These are phyloP conservation scores for Cyclotella baltica DNA, from an alignment of 108 stramenopile genomes.

Conservation along the genomic window DNA sequence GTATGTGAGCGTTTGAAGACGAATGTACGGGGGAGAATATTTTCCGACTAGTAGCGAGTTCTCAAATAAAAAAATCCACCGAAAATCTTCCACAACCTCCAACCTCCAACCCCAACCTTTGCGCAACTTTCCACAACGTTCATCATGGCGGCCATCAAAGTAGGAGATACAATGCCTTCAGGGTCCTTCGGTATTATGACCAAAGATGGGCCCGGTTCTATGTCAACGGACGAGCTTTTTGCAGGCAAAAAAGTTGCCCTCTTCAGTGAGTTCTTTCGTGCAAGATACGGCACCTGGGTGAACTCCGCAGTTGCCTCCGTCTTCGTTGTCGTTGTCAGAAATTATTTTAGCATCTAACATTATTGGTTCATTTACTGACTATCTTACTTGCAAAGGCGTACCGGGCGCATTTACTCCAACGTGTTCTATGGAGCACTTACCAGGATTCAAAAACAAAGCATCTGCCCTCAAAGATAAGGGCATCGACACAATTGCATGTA, in stretches of 20 bases:
- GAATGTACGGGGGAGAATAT: too few relatives aligned
- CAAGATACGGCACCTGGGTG: too few relatives aligned
- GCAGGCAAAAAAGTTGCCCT: constrained; percentile 18
- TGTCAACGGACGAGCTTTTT: constrained; percentile 24
- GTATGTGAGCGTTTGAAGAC: too few relatives aligned
- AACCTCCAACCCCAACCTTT: too few relatives aligned
- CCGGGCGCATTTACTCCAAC: constrained; percentile 26
- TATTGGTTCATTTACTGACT: neutral
- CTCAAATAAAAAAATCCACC: too few relatives aligned
- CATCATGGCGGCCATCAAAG: constrained; percentile 16
- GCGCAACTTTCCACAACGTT: neutral
- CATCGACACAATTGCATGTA: constrained; percentile 17
- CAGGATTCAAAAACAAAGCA: constrained; percentile 21
- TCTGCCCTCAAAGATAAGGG: constrained; percentile 20
- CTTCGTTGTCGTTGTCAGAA: too few relatives aligned
- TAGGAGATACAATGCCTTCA: constrained; percentile 15
- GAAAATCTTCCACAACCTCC: neutral
- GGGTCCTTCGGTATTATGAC: constrained; percentile 26
- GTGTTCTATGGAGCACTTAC: constrained; percentile 20
- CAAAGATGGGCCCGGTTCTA: constrained; percentile 15
- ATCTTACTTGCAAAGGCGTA: constrained; percentile 13
- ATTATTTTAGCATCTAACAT: too few relatives aligned
- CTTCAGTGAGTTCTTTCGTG: constrained; percentile 10
- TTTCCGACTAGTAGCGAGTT: too few relatives aligned
- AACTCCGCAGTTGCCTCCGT: too few relatives aligned